Conservation (phyloP, 2,329 filamentous ascomycete genomes). For the Hypomyces rosellus region DNA sequence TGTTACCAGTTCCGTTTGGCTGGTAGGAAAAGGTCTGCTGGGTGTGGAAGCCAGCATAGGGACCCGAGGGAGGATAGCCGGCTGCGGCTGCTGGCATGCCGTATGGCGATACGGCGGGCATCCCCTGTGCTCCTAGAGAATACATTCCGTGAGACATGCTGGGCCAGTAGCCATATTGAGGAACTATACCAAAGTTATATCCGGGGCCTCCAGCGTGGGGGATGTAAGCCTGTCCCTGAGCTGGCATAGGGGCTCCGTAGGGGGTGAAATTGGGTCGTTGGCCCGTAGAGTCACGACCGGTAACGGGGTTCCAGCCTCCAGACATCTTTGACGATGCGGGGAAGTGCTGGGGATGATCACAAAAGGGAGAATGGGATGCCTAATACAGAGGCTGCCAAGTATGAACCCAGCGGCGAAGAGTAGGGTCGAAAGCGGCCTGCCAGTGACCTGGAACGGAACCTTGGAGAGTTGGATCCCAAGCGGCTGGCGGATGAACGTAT, state of each 20-base stretch:
- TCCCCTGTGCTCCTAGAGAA: conserved; percentile 14
- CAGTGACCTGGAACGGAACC: conserved; percentile 29
- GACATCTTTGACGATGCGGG: conserved; percentile 24
- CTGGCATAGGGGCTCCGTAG: conserved; percentile 25
- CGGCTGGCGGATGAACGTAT: conserved; percentile 10
- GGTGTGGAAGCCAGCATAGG: conserved; percentile 20
- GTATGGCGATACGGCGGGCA: conserved; percentile 2
- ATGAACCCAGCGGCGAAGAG: conserved; percentile 27
- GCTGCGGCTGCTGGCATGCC: neutral
- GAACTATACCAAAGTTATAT: conserved; percentile 23
- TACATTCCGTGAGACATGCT: conserved; percentile 22
- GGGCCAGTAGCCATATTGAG: conserved; percentile 17
- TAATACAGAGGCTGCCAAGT: conserved; percentile 29
- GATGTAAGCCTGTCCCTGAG: conserved; percentile 33
- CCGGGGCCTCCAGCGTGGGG: conserved; percentile 31
- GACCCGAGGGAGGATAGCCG: conserved; percentile 3
- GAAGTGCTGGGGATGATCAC: neutral
- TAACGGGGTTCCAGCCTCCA: conserved; percentile 35
- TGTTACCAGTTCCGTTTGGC: conserved; percentile 32
- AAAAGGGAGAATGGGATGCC: conserved; percentile 1
- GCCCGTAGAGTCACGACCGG: conserved; percentile 31
- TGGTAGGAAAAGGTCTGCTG: conserved; percentile 27
- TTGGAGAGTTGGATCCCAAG: conserved; percentile 25
- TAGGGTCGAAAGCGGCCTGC: conserved; percentile 27
- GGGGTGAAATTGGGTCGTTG: conserved; percentile 28